Conservation (phyloP, 2,329 filamentous ascomycete species). For the Capronia epimyces region DNA sequence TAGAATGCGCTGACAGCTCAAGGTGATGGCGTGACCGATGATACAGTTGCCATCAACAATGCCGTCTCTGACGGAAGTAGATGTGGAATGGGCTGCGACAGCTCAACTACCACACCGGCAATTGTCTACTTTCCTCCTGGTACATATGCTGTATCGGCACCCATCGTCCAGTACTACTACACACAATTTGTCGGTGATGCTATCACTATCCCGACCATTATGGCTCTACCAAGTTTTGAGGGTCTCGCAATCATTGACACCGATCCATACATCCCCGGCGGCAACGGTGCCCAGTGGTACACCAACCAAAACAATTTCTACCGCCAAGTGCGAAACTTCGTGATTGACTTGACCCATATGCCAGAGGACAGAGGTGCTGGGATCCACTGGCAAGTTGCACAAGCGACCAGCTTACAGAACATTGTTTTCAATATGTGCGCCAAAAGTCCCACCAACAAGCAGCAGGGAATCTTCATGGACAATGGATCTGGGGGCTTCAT, state of each 20-base stretch:
- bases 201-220: slow-evolving; percentile 64
- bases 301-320: slow-evolving; percentile 81
- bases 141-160: slow-evolving; percentile 73
- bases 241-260: slow-evolving; percentile 88
- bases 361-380: slow-evolving; percentile 55
- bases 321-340: slow-evolving; percentile 74
- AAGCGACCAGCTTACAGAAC: slow-evolving; percentile 74
- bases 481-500: slow-evolving; percentile 78
- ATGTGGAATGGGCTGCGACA: slow-evolving; percentile 77
- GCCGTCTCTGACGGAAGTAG: slow-evolving; percentile 73
- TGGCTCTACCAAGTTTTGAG: slow-evolving; percentile 63
- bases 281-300: slow-evolving; percentile 64
- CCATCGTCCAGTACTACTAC: slow-evolving; percentile 84
- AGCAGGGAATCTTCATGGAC: slow-evolving; percentile 77
- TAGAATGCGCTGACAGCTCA: slow-evolving; percentile 32
- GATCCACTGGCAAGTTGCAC: slow-evolving; percentile 82
- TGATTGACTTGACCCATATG: slow-evolving; percentile 67
- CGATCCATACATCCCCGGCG: slow-evolving; percentile 65
- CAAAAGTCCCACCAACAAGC: slow-evolving; percentile 61
- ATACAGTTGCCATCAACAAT: slow-evolving; percentile 80
- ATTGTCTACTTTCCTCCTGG: slow-evolving; percentile 89
- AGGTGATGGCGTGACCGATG: slow-evolving; percentile 66
- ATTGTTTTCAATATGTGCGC: slow-evolving; percentile 73
- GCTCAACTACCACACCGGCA: slow-evolving; percentile 74
- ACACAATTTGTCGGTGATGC: slow-evolving; percentile 87